phyloP scores from a whole-genome alignment of 1,139 yeast genomes.

The Saccharomyces uvarum region DNA sequence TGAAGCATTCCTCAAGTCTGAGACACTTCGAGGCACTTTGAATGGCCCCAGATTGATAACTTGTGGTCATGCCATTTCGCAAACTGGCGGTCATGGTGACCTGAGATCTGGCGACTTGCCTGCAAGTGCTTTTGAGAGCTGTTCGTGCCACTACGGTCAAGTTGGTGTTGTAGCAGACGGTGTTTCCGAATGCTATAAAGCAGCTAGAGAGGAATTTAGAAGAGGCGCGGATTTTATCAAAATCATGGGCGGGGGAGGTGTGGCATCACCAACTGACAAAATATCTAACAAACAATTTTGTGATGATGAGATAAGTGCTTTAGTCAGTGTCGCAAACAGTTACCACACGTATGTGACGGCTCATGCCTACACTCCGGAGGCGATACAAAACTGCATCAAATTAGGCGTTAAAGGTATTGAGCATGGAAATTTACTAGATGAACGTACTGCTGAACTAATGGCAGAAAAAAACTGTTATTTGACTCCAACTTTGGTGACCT shows the following conservation, averaged over 20 bases:
- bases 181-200: conserved; percentile 8
- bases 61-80: conserved; percentile 11
- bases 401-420: conserved; percentile 10
- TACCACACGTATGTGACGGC: conserved; percentile 9
- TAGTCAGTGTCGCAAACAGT: conserved; percentile 3
- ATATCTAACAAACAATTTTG: conserved; percentile 9
- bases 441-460: conserved; percentile 9
- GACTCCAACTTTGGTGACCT: conserved; percentile 10
- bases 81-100: conserved; percentile 12
- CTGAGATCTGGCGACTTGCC: conserved; percentile 7
- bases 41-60: conserved; percentile 8
- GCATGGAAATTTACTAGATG: conserved; percentile 10
- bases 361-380: conserved; percentile 10
- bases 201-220: conserved; percentile 10
- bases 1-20: not conserved
- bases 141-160: conserved; percentile 7
- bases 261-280: conserved; percentile 11
- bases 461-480: conserved; percentile 8
- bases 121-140: conserved; percentile 8
- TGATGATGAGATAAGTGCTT: conserved; percentile 10
- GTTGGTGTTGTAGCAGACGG: conserved; percentile 11
- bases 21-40: not conserved
- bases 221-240: conserved; percentile 10
- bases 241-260: conserved; percentile 12
- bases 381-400: conserved; percentile 7